phyloP scores from a whole-genome alignment of 352 stramenopile species.

The Phytopythium kandeliae region DNA sequence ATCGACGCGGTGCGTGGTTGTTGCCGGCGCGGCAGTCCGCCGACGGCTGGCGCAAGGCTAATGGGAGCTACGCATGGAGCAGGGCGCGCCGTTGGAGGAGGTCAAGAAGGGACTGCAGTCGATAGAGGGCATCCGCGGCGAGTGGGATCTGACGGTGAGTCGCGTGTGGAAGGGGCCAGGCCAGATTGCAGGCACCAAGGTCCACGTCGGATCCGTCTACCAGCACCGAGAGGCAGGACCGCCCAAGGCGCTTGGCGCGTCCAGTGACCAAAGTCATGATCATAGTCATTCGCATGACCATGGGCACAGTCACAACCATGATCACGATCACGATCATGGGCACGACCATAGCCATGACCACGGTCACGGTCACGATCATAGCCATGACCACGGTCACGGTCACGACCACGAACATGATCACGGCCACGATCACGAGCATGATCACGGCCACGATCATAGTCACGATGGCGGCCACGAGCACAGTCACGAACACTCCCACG shows the following conservation, averaged over 20 bases:
- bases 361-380: constrained; percentile 3
- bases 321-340: constrained; percentile 12
- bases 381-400: constrained; percentile 15
- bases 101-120: constrained; percentile 55
- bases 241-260: constrained; percentile 11
- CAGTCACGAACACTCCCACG: constrained; percentile 16
- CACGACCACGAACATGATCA: constrained; percentile 14
- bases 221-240: constrained; percentile 51
- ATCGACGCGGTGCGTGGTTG: constrained; percentile 71
- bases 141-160: constrained; percentile 78
- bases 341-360: constrained; percentile 3
- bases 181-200: constrained; percentile 86
- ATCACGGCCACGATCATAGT: constrained; percentile 6
- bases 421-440: constrained; percentile 5
- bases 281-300: constrained; percentile 15
- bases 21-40: too few relatives aligned
- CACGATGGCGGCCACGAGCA: constrained; percentile 12
- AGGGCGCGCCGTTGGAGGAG: constrained; percentile 56
- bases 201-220: constrained; percentile 86
- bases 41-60: neutral
- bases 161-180: constrained; percentile 83
- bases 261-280: constrained; percentile 10
- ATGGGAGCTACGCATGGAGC: constrained; percentile 1
- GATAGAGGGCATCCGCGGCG: constrained; percentile 60
- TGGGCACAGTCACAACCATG: constrained; percentile 19